Evolutionary conservation across 495 filamentous ascomycete species (phyloP).

Genomic region (Penicillium ucsense): DNA sequence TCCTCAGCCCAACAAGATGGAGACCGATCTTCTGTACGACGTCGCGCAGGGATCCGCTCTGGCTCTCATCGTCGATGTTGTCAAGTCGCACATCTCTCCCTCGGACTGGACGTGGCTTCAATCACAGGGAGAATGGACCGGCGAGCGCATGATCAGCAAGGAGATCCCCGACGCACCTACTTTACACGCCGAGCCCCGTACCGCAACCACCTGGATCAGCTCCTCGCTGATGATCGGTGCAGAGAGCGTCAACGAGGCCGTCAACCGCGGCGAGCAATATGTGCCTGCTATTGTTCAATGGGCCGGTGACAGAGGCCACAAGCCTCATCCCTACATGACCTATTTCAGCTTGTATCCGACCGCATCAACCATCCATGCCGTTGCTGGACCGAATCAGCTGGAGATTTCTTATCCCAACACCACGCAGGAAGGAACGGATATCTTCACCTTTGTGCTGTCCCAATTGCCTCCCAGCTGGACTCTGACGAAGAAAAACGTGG

Average conservation of each 20-base stretch:
- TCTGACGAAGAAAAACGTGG: slow-evolving; percentile 12
- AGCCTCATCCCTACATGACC: slow-evolving; percentile 16
- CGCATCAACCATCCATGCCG: slow-evolving; percentile 14
- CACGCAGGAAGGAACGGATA: slow-evolving; percentile 19
- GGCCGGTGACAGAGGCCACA: slow-evolving; percentile 15
- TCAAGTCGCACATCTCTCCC: slow-evolving; percentile 10
- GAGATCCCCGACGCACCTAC: slow-evolving; percentile 13
- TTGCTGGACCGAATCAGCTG: slow-evolving; percentile 12
- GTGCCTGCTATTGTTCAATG: slow-evolving; percentile 23
- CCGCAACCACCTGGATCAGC: slow-evolving; percentile 19
- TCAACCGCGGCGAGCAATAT: slow-evolving; percentile 15
- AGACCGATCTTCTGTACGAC: slow-evolving; percentile 18
- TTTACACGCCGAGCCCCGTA: slow-evolving; percentile 8
- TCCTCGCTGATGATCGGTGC: slow-evolving; percentile 21
- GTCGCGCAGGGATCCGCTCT: slow-evolving; percentile 15
- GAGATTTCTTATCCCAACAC: slow-evolving; percentile 19
- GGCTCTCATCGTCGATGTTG: slow-evolving; percentile 13
- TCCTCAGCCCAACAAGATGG: slow-evolving; percentile 16
- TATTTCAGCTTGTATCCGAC: slow-evolving; percentile 20
- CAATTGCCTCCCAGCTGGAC: slow-evolving; percentile 20
- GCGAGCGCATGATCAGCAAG: slow-evolving; percentile 16
- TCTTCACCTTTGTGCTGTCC: slow-evolving; percentile 17
- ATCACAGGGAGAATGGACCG: slow-evolving; percentile 3
- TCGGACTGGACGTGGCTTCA: slow-evolving; percentile 5
- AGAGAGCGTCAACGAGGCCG: slow-evolving; percentile 12